Conservation (phyloP, 1,139 yeast species). For the Ogataea hybrid region DNA sequence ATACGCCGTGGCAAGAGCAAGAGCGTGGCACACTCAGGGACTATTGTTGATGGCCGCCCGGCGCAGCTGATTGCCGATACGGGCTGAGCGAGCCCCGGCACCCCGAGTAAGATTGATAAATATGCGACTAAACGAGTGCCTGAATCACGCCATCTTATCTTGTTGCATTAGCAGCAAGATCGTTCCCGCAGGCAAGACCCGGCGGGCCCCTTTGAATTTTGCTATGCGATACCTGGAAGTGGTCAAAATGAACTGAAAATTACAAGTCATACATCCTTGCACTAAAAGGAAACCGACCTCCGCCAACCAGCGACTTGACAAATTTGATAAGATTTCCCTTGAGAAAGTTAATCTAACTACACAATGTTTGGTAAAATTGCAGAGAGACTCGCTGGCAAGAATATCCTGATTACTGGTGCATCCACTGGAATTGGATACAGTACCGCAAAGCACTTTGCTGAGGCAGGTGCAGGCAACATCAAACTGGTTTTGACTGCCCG, state of each 20-base stretch:
- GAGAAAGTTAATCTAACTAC: background rate
- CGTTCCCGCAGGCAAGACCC: too few relatives aligned
- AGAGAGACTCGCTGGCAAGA: conserved; percentile 52
- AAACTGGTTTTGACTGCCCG: conserved; percentile 49
- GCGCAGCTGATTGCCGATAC: too few relatives aligned
- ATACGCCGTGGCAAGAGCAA: too few relatives aligned
- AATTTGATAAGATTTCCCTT: conserved; percentile 3
- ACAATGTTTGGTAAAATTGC: conserved; percentile 54
- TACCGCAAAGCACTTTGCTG: conserved; percentile 35
- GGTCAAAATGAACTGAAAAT: background rate
- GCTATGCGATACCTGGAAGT: background rate
- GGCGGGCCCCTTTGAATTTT: background rate
- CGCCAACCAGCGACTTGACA: background rate
- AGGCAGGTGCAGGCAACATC: conserved; percentile 46
- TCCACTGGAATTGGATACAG: conserved; percentile 41
- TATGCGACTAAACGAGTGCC: background rate
- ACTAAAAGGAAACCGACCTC: conserved; percentile 6
- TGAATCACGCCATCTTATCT: background rate
- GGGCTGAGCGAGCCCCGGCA: background rate
- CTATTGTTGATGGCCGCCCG: too few relatives aligned
- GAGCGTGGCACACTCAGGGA: too few relatives aligned
- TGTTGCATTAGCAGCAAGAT: background rate
- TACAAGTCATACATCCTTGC: too few relatives aligned
- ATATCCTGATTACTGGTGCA: conserved; percentile 35
- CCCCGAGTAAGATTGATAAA: background rate